Evolutionary conservation across 2,329 filamentous ascomycete genomes (phyloP).

Genomic region (Pochonia chlamydosporia): DNA sequence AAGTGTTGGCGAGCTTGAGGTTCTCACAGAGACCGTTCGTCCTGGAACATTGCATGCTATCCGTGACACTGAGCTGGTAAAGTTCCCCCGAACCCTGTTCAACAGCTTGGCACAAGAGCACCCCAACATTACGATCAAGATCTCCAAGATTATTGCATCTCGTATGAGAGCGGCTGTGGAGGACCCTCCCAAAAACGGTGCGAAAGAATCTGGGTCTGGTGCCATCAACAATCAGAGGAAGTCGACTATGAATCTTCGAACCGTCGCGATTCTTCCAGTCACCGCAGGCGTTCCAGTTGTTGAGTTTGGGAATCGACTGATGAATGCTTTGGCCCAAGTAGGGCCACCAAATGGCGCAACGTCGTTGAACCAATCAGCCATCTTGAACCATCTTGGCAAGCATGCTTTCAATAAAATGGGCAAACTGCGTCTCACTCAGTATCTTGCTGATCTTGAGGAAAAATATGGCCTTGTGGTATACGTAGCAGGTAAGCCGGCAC

Average conservation of each 20-base stretch:
- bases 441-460: conserved; percentile 92
- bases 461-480: conserved; percentile 95
- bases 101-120: conserved; percentile 97
- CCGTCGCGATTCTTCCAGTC: conserved; percentile 86
- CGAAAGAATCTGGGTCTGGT: conserved; percentile 59
- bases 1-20: conserved; percentile 93
- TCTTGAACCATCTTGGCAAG: conserved; percentile 88
- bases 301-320: conserved; percentile 85
- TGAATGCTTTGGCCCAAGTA: conserved; percentile 84
- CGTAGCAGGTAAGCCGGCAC: conserved; percentile 60
- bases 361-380: conserved; percentile 86
- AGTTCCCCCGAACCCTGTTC: conserved; percentile 91
- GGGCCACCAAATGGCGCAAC: conserved; percentile 86
- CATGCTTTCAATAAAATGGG: conserved; percentile 98
- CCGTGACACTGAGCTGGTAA: conserved; percentile 91
- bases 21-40: conserved; percentile 89
- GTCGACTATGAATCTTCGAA: conserved; percentile 86
- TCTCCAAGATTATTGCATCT: conserved; percentile 96
- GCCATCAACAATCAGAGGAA: conserved; percentile 52
- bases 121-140: conserved; percentile 96
- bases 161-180: conserved; percentile 88
- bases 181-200: conserved; percentile 63
- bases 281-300: conserved; percentile 88
- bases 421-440: conserved; percentile 91
- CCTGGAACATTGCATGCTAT: conserved; percentile 92